Evolutionary conservation across 1,139 yeast genomes (phyloP), one percentile per base, ranked within the genome.

Genomic region (Ogataea hybrid): DNA sequence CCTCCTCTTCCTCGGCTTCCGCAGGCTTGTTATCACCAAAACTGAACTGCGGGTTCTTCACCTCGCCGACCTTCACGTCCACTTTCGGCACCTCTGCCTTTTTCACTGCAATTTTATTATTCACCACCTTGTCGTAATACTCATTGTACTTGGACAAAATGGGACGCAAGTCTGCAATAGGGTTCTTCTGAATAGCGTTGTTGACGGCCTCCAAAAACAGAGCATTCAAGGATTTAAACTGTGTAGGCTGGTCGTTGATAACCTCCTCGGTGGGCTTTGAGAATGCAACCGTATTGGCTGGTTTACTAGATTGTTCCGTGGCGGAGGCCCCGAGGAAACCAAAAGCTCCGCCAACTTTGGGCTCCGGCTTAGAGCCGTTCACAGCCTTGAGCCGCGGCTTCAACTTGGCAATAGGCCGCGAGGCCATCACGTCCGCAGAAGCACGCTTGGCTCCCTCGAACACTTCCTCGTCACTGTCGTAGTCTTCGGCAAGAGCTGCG

Each of bases 221-320:
- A 20, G 77, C 75, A 59, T 87, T 87, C 58, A 88, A 70, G 1
- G 95, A 95, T 54, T 73, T 77, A 28, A 81, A 59, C 54, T 79
- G 77, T 12, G 63, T 66, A 31, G 67, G 59, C 41, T 57, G 63
- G 22, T 64, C 55, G 28, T 33, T 25, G 35, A 25, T 6, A 32
- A 25, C 10, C 28, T n/a, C 32, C 60, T 2, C 12, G 15, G 43
- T 6, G 12, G 44, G 36, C 15, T 32, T 37, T 8, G 43, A 28
- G 27, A 39, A 40, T 5, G 42, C 44, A 32, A 41, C 33, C 7
- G 43, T 27, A 35, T 28, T 35, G 36, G 28, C 22, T n/a, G 32
- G 20, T 25, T 34, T 23, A 20, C 32, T 6, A 23, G 31, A 18
- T 17, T 18, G 11, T 28, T 21, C 28, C 21, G 39, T 22, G 27